Evolutionary conservation across 768 basidiomycete species (phyloP).

Genomic region (Mycena galericulata): DNA sequence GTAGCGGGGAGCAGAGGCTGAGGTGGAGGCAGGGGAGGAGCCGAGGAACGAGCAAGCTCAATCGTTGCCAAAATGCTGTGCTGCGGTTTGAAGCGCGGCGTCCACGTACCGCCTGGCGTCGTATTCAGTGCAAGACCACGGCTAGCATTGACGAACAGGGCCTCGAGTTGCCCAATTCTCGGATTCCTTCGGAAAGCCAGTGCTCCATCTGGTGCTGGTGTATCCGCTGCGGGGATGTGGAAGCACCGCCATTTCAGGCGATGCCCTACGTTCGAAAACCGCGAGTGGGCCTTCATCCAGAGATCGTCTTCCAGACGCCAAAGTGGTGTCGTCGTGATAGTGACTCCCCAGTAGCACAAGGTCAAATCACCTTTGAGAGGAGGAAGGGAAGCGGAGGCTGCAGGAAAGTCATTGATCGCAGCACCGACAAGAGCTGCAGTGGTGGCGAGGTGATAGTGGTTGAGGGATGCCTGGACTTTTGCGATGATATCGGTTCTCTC

Average conservation of each 20-base stretch:
- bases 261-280: not conserved
- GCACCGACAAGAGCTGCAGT: not conserved
- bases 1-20: not conserved
- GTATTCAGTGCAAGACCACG: not conserved
- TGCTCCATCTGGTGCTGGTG: not conserved
- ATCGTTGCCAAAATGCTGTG: not conserved
- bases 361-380: not conserved
- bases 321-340: not conserved
- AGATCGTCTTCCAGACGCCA: not conserved
- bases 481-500: too few species aligned
- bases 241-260: not conserved
- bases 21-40: too few species aligned
- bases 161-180: not conserved
- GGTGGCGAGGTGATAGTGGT: not conserved
- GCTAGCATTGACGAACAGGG: not conserved
- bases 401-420: not conserved
- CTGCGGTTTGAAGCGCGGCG: not conserved
- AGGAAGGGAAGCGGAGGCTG: too few species aligned
- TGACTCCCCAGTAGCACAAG: not conserved
- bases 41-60: not conserved
- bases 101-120: not conserved
- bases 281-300: not conserved
- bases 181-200: not conserved
- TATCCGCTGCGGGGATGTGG: not conserved
- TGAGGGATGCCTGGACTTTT: too few species aligned